Evolutionary conservation across 768 basidiomycete genomes (phyloP), one percentile per base, ranked within the genome.

Genomic region (Cystofilobasidium bisporidii): DNA sequence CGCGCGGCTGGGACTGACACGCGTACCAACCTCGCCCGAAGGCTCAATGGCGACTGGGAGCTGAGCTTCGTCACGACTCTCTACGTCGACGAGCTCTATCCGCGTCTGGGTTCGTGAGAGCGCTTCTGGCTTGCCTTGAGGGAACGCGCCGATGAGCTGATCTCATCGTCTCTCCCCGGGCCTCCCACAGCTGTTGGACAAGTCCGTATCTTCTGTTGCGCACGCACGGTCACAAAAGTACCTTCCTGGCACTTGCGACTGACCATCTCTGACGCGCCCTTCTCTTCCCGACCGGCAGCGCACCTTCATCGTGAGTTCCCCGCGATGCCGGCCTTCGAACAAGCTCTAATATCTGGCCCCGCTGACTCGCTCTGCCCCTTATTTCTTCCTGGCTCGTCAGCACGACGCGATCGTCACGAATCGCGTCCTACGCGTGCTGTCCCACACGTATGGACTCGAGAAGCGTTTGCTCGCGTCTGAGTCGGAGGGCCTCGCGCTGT

Each of bases 31-130:
- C 47, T 47, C 14, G 45, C 47, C 32, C 28, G 30, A 26, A 56
- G 53, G 53, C 30, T 56, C 28, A 56, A 56, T 32, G 53, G 53
- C 53, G 53, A 56, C 53, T 56, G 53, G 53, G 53, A 56, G 53
- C 53, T 56, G 18, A 56, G 53, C 53, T 56, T 30, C 53, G 32
- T 56, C 53, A 56, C 53, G 53, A 56, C 53, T 2, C 53, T 56
- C 28, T 56, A 30, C 30, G 18, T 56, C 53, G 53, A 56, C 53
- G 53, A 56, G 28, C 53, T 56, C 28, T 56, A 56, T 18, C 53
- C 53, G 6, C 53, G 53, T 2, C 53, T 56, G 14, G 53, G 53
- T 56, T 8, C 53, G 53, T 48, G n/a, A n/a, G n/a, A n/a, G n/a
- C n/a, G n/a, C n/a, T n/a, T n/a, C 53, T 56, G 28, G 5, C 20